Evolutionary conservation across 192 early-diverging fungal genomes (phyloP).

Genomic region (Coemansia asiatica): DNA sequence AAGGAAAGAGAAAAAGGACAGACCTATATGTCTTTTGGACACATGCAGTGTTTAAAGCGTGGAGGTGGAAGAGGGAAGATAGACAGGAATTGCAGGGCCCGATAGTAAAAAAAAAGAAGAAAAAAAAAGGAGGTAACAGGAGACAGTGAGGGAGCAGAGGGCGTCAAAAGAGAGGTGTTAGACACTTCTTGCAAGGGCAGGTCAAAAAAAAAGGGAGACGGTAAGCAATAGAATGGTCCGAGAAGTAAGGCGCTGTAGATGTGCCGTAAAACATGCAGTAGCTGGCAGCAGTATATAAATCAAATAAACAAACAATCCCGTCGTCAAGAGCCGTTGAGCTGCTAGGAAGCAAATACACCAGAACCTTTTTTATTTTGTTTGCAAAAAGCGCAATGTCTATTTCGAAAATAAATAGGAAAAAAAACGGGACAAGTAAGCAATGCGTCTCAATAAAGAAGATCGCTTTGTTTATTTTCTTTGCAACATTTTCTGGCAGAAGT

Average conservation of each 20-base stretch:
- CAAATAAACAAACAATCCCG: constrained; percentile 1
- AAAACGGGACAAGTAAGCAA: not conserved
- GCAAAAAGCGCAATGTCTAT: not conserved
- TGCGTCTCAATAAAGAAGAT: not conserved
- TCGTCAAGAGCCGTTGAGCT: not conserved
- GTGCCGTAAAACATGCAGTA: constrained; percentile 2
- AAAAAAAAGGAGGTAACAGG: not conserved
- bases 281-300: constrained; percentile 9
- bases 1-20: not conserved
- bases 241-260: constrained; percentile 7
- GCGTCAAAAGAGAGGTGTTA: not conserved
- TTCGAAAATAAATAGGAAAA: not conserved
- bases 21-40: not conserved
- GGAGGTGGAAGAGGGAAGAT: not conserved
- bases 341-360: not conserved
- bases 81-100: not conserved
- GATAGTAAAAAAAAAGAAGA: not conserved
- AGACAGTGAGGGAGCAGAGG: not conserved
- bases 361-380: not conserved
- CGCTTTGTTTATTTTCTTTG: not conserved
- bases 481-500: no score
- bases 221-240: not conserved
- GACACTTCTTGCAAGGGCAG: not conserved
- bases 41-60: not conserved
- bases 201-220: not conserved